Base-by-base conservation (phyloP, 2,329 filamentous ascomycete genomes). In the Aspergillus uvarum region DNA sequence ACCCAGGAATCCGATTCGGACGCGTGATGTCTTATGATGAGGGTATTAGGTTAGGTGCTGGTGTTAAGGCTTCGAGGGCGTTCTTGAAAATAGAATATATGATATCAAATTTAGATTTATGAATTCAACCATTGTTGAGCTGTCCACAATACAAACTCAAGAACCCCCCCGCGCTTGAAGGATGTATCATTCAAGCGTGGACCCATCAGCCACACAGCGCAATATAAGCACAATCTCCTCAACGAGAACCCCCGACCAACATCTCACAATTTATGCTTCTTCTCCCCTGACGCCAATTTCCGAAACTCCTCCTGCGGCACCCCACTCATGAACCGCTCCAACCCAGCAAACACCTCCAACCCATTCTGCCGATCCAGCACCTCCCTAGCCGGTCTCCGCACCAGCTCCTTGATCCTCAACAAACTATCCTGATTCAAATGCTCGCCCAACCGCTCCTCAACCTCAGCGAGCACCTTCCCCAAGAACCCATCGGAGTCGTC, bases 251-350 rank as follows among this genome's bases (percentile, higher is more conserved):
- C 7, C 31, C 4, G 31, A 6, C 11, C 31, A 44, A 35, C 1
- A n/a, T 21, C 12, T 68, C 81, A 96, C 74, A 98, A 79, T 81
- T 98, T 98, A 79, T 99, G 95, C 74, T 88, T 91, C 86, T 97
- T 98, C 83, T 95, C 86, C 12, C 94, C 92, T 63, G 82, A 87
- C 1, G 92, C 92, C 72, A 98, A 80, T 82, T 90, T 93, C 70
- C 83, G 80, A 73, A 98, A 98, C 81, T 98, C 91, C 74, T 89
- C 84, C 81, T 97, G 92, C 21, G 95, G 95, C 48, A 92, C 82
- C 0, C 92, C 92, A 62, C 79, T 85, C 66, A 91, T 74, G 71
- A 98, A 97, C 60, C 92, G 81, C 63, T 93, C 88, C 71, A 98
- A 74, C 0, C 93, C 94, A 2, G 85, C 89, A 80, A 96, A 93